Conservation (phyloP, 2,329 filamentous ascomycete species). For the Diaporthe velutina region DNA sequence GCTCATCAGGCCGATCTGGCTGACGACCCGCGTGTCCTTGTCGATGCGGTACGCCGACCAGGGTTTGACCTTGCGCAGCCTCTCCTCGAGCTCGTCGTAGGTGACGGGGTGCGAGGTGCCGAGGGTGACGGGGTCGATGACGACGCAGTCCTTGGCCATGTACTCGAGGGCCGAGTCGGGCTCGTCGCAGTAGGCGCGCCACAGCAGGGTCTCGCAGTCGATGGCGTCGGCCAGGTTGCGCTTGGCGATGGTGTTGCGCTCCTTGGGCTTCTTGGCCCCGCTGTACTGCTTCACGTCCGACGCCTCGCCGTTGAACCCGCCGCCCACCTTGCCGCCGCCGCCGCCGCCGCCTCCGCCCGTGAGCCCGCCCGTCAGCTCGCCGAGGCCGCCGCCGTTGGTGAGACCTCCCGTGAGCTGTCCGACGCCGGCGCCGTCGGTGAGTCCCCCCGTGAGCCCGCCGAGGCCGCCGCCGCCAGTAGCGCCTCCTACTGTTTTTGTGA, state of each 20-base stretch:
- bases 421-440: constrained; percentile 10
- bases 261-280: constrained; percentile 45
- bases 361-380: constrained; percentile 17
- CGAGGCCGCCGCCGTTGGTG: constrained; percentile 1
- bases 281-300: constrained; percentile 41
- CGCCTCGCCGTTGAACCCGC: constrained; percentile 34
- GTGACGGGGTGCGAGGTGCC: constrained; percentile 45
- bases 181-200: constrained; percentile 54
- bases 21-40: constrained; percentile 48
- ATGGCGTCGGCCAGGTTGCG: constrained; percentile 53
- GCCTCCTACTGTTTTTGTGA: not conserved
- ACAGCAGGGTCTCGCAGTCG: constrained; percentile 54
- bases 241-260: constrained; percentile 53
- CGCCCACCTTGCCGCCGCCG: constrained; percentile 34
- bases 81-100: constrained; percentile 48
- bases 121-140: constrained; percentile 52
- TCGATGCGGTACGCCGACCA: constrained; percentile 50
- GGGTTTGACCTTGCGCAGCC: constrained; percentile 46
- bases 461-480: not conserved
- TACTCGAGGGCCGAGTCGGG: constrained; percentile 52
- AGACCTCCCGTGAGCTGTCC: constrained; percentile 9
- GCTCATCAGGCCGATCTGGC: constrained; percentile 55
- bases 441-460: not conserved
- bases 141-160: constrained; percentile 53
- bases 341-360: constrained; percentile 26